These are phyloP conservation scores for Ichthyophthirius multifiliis DNA, from an alignment of 169 alveolate species.

Conservation along the genomic window DNA sequence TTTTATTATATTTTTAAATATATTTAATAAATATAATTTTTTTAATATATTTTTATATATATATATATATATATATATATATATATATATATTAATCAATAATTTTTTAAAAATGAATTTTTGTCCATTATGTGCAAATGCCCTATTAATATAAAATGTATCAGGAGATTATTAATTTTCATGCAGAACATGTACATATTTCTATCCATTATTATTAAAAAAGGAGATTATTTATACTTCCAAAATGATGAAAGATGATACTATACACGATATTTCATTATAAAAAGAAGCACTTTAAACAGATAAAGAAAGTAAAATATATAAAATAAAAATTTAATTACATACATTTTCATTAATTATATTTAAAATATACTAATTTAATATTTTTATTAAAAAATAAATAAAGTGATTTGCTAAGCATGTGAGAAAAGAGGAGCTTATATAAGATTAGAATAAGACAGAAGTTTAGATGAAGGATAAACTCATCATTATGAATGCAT, in stretches of 20 bases:
- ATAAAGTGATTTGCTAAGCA: constrained; percentile 6
- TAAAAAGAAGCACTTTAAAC: constrained; percentile 9
- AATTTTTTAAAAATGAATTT: constrained; percentile 5
- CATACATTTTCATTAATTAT: not conserved
- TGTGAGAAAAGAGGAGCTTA: constrained; percentile 24
- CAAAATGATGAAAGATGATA: constrained; percentile 9
- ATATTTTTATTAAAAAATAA: not conserved
- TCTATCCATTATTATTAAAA: not conserved
- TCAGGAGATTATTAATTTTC: not conserved
- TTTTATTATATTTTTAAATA: too few species aligned
- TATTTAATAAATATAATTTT: too few species aligned
- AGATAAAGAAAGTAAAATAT: constrained; percentile 11
- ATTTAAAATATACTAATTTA: too few species aligned
- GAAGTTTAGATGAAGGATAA: constrained; percentile 25
- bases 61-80: too few species aligned
- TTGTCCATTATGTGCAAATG: constrained; percentile 15
- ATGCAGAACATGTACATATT: constrained; percentile 19
- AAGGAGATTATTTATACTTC: not conserved
- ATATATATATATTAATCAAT: too few species aligned
- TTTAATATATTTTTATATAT: too few species aligned
- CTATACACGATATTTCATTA: constrained; percentile 1
- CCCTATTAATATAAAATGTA: not conserved
- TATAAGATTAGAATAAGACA: constrained; percentile 18
- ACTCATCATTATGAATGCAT: constrained; percentile 7
- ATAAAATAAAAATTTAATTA: not conserved